phyloP scores from a whole-genome alignment of 805 yeast species.

The Metschnikowia cubensis region DNA sequence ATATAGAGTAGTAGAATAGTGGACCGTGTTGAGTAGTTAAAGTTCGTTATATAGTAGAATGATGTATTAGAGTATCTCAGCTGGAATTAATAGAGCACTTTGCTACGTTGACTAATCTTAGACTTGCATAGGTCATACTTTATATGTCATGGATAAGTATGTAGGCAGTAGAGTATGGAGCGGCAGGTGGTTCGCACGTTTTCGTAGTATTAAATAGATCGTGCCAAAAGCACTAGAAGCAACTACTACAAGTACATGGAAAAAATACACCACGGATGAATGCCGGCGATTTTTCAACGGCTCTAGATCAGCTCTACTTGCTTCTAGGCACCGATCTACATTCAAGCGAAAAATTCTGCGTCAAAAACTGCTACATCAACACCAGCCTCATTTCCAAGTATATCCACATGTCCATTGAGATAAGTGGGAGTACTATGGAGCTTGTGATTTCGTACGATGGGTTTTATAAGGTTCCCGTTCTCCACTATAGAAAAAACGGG shows the following conservation, averaged over 20 bases:
- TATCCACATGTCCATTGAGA: conserved; percentile 3
- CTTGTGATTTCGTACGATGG: conserved; percentile 28
- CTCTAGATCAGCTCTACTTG: not conserved
- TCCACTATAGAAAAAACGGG: conserved; percentile 21
- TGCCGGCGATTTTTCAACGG: not conserved
- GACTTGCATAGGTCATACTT: too few relatives aligned
- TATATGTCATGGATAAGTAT: too few relatives aligned
- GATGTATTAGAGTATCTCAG: too few relatives aligned
- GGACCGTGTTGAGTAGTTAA: too few relatives aligned
- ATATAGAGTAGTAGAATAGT: too few relatives aligned
- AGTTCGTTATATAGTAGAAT: too few relatives aligned
- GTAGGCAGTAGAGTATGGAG: too few relatives aligned
- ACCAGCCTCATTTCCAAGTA: conserved; percentile 7
- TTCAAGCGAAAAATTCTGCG: not conserved
- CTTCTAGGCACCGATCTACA: not conserved
- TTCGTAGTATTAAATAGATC: not conserved
- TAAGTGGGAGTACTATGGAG: conserved; percentile 10
- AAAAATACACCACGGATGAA: not conserved
- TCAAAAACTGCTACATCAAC: conserved; percentile 12
- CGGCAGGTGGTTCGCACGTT: not conserved
- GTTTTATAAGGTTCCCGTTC: conserved; percentile 30
- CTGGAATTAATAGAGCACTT: too few relatives aligned
- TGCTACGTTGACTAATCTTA: too few relatives aligned
- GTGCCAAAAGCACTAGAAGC: not conserved
- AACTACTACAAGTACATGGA: too few relatives aligned